A percentile compares a stretch with the other conserved stretches of the same genome.
phyloP scores from a whole-genome alignment of 108 stramenopile species.

The Nitzschia palea region DNA sequence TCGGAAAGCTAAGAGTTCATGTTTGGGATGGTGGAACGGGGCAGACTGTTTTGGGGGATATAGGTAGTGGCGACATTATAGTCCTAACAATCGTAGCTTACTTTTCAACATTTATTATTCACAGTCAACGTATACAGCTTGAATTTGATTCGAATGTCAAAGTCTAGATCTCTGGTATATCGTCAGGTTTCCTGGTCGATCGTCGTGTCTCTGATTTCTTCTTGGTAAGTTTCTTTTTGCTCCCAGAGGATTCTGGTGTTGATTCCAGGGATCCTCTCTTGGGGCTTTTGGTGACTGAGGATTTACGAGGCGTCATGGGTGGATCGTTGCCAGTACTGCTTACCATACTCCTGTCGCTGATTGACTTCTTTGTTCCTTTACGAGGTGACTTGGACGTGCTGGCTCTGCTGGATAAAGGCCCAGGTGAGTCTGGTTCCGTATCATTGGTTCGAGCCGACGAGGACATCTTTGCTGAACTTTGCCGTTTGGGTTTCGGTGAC shows the following conservation, averaged over 20 bases:
- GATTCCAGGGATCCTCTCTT: not conserved
- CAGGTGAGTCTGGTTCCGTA: not conserved
- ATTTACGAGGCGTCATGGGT: not conserved
- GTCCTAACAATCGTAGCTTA: too few relatives aligned
- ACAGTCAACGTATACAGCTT: too few relatives aligned
- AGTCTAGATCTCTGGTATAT: slow-evolving; percentile 2
- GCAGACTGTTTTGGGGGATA: too few relatives aligned
- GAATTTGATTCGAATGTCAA: too few relatives aligned
- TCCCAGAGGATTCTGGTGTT: too few relatives aligned
- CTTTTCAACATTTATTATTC: too few relatives aligned
- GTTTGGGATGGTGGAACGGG: too few relatives aligned
- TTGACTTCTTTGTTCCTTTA: slow-evolving; percentile 1
- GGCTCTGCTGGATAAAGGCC: not conserved
- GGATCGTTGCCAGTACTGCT: too few relatives aligned
- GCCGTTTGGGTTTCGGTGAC: not conserved
- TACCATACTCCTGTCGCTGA: too few relatives aligned
- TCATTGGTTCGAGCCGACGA: not conserved
- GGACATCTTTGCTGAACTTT: not conserved
- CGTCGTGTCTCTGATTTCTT: not conserved
- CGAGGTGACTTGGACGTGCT: not conserved
- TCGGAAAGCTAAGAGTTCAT: too few relatives aligned
- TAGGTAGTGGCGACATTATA: too few relatives aligned
- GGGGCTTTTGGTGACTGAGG: not conserved
- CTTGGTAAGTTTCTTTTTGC: slow-evolving; percentile 4
- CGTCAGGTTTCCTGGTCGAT: too few relatives aligned